Conservation (phyloP, 768 basidiomycete species). For the Phaffia tasmanica region DNA sequence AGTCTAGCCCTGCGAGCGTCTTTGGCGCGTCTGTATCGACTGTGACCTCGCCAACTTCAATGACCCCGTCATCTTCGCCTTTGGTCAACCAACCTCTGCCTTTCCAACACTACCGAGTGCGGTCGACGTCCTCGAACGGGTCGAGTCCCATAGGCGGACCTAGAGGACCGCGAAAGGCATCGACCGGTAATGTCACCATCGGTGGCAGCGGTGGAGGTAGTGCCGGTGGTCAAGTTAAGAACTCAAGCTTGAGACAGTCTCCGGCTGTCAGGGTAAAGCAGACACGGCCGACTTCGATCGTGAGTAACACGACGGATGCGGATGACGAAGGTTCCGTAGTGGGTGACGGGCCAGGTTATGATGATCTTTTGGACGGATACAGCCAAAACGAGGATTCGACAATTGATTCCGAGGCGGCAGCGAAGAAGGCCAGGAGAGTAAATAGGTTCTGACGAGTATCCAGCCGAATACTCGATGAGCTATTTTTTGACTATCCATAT, state of each 20-base stretch:
- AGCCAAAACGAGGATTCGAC: background rate
- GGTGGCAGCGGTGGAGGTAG: background rate
- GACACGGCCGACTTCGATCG: constrained; percentile 19
- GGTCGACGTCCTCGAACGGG: no score
- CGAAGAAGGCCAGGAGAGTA: constrained; percentile 1
- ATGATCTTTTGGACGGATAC: constrained; percentile 12
- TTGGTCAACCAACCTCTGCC: no score
- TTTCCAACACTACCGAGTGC: no score
- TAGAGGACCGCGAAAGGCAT: constrained; percentile 4
- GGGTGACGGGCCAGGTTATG: background rate
- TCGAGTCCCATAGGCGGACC: constrained; percentile 15
- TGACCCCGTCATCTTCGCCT: no score
- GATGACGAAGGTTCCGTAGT: constrained; percentile 5
- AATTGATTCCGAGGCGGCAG: background rate
- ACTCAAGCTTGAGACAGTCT: background rate
- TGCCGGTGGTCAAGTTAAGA: background rate
- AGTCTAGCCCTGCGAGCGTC: no score
- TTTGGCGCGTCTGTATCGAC: no score
- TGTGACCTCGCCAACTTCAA: no score
- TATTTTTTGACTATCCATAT: background rate
- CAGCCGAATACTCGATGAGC: background rate
- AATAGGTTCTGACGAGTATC: background rate
- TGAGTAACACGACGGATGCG: background rate
- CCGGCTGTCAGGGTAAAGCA: no score
- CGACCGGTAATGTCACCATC: background rate